Evolutionary conservation across 1,284 basidiomycete genomes (phyloP), one percentile per base, ranked within the genome.

Genomic region (Sanguinoderma infundibulare): DNA sequence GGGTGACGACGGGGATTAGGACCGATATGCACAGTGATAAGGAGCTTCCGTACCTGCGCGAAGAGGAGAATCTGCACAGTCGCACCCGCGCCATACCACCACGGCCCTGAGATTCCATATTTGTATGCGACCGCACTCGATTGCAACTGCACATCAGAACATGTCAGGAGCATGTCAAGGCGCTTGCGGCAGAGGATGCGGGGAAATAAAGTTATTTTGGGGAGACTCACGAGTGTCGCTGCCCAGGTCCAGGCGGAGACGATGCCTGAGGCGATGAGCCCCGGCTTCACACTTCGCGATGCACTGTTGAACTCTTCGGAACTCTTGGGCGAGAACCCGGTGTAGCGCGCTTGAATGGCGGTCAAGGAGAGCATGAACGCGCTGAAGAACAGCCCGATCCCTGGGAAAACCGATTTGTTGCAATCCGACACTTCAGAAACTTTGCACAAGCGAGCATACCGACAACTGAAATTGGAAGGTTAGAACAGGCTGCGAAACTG

Each of bases 171-270:
- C 22, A 40, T 51, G 8, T 20, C 7, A 55, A 24, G 6, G 2
- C n/a, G 30, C 12, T 5, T 3, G 53, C 1, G 39, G 52, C 3
- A 49, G 1, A 54, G 7, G n/a, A 40, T 46, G 36, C 30, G n/a
- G 40, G 20, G 8, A n/a, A 28, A 24, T 15, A 28, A 32, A 24
- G 20, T 22, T 40, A n/a, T n/a, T n/a, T n/a, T n/a, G 9, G 6
- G 1, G 17, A 17, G 24, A 74, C 84, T 58, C 63, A 88, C 87
- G 61, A 91, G 74, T 1, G 88, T 90, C 15, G 90, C 90, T 2
- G 89, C 90, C 89, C 89, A 95, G 20, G 94, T 95, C 90, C 90
- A 92, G 10, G 91, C 89, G 22, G 87, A 89, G 20, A 96, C 93
- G 64, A 97, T 95, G 7, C 94, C 95, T 10, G 92, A 87, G 0